Conservation (phyloP, 2,329 filamentous ascomycete species). For the Dactylellina parvicollis region DNA sequence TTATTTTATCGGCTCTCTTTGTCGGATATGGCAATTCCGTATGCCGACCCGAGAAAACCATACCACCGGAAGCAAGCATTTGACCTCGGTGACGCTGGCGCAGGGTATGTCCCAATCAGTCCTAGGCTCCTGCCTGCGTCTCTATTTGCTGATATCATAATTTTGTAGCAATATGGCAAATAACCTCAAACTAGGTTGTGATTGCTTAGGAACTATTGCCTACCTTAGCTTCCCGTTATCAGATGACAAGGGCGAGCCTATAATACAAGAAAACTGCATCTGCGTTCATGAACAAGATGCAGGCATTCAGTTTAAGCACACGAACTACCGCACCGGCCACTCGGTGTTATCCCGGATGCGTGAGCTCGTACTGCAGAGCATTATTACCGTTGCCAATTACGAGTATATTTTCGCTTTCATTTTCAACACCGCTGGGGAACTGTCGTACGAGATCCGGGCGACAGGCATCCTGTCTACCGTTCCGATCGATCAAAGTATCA, state of each 20-base stretch:
- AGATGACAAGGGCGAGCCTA: conserved; percentile 69
- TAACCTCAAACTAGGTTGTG: conserved; percentile 75
- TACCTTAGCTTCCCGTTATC: conserved; percentile 71
- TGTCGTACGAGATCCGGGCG: conserved; percentile 74
- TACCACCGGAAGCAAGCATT: conserved; percentile 77
- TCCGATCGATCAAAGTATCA: conserved; percentile 72
- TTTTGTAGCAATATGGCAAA: conserved; percentile 74
- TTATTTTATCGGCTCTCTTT: conserved; percentile 74
- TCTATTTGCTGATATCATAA: conserved; percentile 61
- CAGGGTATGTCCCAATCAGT: conserved; percentile 26
- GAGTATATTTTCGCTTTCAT: conserved; percentile 78
- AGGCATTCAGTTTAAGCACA: conserved; percentile 77
- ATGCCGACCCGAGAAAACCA: conserved; percentile 72
- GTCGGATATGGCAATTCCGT: conserved; percentile 72
- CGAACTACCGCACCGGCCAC: conserved; percentile 73
- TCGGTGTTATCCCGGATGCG: conserved; percentile 72
- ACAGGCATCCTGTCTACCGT: conserved; percentile 75
- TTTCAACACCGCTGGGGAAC: conserved; percentile 75
- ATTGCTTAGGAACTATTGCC: conserved; percentile 76
- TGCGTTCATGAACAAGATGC: conserved; percentile 77
- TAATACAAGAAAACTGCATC: conserved; percentile 72
- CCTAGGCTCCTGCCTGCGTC: background rate
- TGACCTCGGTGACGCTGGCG: conserved; percentile 72
- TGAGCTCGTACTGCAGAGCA: conserved; percentile 74
- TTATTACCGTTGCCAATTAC: conserved; percentile 77